Conservation (phyloP, 306 rosid genomes). For the Rubus idaeus region DNA sequence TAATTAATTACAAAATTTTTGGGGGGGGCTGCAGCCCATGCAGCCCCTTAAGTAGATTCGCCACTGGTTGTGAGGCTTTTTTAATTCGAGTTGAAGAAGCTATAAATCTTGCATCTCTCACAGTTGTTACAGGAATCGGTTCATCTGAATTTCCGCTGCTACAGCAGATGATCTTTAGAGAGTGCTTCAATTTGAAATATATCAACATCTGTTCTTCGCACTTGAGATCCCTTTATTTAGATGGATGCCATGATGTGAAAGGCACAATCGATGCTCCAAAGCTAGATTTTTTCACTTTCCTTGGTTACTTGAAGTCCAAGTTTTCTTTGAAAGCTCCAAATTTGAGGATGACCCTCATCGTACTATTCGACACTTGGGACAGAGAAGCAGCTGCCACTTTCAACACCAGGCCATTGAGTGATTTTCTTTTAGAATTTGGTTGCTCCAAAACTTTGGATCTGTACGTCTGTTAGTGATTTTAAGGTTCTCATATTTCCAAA, state of each 20-base stretch:
- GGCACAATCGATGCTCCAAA: neutral
- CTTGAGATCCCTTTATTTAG: neutral
- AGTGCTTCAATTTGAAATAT: neutral
- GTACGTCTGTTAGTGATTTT: neutral
- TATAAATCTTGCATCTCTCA: neutral
- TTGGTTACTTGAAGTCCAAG: neutral
- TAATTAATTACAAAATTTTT: no score
- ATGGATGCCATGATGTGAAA: neutral
- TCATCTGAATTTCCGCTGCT: neutral
- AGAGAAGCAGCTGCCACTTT: neutral
- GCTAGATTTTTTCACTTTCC: neutral
- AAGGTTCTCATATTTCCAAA: neutral
- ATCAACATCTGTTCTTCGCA: neutral
- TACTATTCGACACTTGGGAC: neutral
- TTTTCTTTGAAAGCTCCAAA: neutral
- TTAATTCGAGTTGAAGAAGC: neutral
- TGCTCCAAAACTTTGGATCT: neutral
- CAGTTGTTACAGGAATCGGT: neutral
- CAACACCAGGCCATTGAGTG: neutral
- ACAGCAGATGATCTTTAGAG: neutral
- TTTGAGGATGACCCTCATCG: neutral
- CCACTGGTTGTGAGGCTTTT: no score
- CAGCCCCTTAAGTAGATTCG: no score
- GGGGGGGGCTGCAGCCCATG: no score
- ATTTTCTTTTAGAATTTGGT: neutral